Conservation (phyloP, 768 basidiomycete genomes). For the Astraeus odoratus region DNA sequence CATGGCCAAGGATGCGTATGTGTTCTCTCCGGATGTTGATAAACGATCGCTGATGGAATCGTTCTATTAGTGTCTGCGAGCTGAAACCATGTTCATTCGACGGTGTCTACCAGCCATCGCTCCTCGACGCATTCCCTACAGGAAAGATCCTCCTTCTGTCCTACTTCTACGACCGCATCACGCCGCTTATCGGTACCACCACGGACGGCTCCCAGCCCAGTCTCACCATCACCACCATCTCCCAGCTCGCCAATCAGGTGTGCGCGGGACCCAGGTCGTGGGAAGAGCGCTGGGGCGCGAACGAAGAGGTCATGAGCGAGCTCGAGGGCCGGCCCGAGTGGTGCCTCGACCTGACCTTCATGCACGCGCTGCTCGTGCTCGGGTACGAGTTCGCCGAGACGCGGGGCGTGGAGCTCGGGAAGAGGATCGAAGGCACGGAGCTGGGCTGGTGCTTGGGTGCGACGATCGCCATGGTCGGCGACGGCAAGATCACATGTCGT, state of each 20-base stretch:
- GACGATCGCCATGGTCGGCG: constrained; percentile 61
- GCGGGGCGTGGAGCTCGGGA: constrained; percentile 71
- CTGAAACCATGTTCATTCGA: constrained; percentile 94
- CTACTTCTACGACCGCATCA: constrained; percentile 95
- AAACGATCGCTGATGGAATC: background rate
- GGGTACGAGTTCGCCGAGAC: constrained; percentile 84
- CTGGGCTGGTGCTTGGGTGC: constrained; percentile 92
- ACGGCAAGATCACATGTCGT: constrained; percentile 50
- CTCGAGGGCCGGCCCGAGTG: constrained; percentile 83
- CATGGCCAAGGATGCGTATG: constrained; percentile 91
- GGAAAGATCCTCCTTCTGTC: constrained; percentile 89
- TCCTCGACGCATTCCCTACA: constrained; percentile 79
- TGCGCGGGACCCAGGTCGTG: constrained; percentile 66
- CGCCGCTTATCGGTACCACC: constrained; percentile 46
- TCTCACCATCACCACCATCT: constrained; percentile 53
- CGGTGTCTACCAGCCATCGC: constrained; percentile 93
- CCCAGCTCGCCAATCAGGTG: constrained; percentile 57
- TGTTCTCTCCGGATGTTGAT: constrained; percentile 14
- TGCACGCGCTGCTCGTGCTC: constrained; percentile 78
- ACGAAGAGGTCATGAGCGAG: constrained; percentile 52
- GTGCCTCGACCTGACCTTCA: constrained; percentile 94
- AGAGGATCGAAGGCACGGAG: constrained; percentile 85
- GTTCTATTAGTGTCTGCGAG: constrained; percentile 61
- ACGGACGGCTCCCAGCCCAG: constrained; percentile 18
- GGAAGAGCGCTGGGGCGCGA: constrained; percentile 40